Evolutionary conservation across 495 filamentous ascomycete genomes (phyloP), one percentile per base, ranked within the genome.

Genomic region (Aspergillus mulundensis): DNA sequence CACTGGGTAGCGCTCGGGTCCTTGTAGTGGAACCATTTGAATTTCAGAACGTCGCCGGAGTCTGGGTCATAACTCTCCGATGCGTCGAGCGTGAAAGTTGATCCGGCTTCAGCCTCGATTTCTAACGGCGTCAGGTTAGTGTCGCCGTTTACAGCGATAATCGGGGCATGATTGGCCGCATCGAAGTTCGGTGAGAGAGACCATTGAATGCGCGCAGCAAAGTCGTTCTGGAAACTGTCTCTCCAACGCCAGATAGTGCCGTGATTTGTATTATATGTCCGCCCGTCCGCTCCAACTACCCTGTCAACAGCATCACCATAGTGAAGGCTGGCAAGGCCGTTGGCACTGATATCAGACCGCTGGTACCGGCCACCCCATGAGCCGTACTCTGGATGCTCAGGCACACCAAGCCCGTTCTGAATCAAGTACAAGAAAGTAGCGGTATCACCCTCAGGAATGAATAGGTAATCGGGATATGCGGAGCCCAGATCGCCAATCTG

Each of bases 161-260:
- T 65, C 10, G 77, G 77, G 23, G 68, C 68, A 53, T 81, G 76
- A 45, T 75, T 77, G 7, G 66, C 69, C 8, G 57, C 57, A 21
- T 44, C 50, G 20, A 66, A 52, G 42, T 70, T 57, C 3, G 58
- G 18, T 5, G 63, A 56, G 0, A 79, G 54, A 3, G 71, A 71
- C 78, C 77, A 81, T 61, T 77, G 69, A 44, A 81, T 77, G 2
- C 78, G 64, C 8, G 77, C 77, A 0, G 76, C 76, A 41, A 81
- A 77, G 54, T 81, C 77, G 50, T 73, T 73, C 59, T 80, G 74
- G 53, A 70, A 77, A 0, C 73, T 74, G 52, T 71, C 65, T 14
- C 76, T 51, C 78, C 76, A 81, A 15, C 78, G 64, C 77, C 77
- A 81, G 50, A 78, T 75, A 1, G 77, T 77, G 0, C 77, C 76